Base-by-base conservation (phyloP, 2,329 filamentous ascomycete genomes). In the Rosellinia necatrix region DNA sequence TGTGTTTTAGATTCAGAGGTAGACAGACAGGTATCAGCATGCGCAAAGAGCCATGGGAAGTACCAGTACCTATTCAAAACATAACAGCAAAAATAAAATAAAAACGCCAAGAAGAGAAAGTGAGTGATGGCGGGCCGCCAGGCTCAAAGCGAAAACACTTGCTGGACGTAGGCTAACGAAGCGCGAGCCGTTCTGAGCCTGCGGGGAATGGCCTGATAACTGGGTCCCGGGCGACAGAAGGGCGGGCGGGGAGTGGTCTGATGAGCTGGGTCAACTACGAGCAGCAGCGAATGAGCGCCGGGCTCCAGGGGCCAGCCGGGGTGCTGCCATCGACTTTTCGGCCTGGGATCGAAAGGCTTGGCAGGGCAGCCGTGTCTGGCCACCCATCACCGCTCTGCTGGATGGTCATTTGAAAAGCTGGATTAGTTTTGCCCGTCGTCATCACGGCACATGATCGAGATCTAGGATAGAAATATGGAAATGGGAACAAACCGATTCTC, bases 261-360 rank as follows among this genome's bases (percentile, higher is more conserved):
- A 60, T 49, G 42, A 37, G 54, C 34, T 50, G 53, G 40, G 53
- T 38, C 52, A 12, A 35, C n/a, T 13, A 25, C 17, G 30, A 55
- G 58, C 59, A 47, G 58, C 58, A 61, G 61, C 49, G 40, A 55
- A 66, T 57, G 19, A 61, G 42, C 49, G 42, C 25, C 37, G 46
- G 47, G 9, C 9, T 40, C 24, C n/a, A 21, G 54, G 54, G 56
- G 49, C 43, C 58, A 32, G 34, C 51, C 34, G 34, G 64, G 64
- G 58, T 66, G 53, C 57, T 49, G 62, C 62, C 66, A 69, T 69
- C 67, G 67, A 64, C 60, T 48, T 66, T 68, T 67, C 47, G 58
- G 67, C 56, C 59, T 49, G 61, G 63, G 66, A 70, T 69, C 66
- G 67, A 63, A 50, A 35, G 57, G 61, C 62, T 67, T 67, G 64